phyloP scores from a whole-genome alignment of 345 rosid genomes.

The Corchorus olitorius region DNA sequence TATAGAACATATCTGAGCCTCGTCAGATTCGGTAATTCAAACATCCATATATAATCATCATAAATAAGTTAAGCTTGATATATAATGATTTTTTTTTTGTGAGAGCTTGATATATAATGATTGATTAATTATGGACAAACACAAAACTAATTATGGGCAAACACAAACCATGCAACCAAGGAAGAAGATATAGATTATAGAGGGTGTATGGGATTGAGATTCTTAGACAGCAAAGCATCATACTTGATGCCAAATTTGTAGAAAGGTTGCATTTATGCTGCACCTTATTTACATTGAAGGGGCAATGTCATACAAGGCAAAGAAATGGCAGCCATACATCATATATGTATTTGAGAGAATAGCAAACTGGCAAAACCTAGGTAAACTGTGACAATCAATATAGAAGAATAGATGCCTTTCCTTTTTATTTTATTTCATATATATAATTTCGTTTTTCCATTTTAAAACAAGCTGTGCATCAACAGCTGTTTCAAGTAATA shows the following conservation, averaged over 20 bases:
- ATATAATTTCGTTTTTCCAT: not conserved
- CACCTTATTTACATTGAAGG: not conserved
- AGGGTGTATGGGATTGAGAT: not conserved
- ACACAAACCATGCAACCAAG: not conserved
- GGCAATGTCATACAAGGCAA: not conserved
- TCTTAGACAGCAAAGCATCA: not conserved
- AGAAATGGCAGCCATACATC: not conserved
- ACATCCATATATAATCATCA: not conserved
- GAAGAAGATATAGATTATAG: not conserved
- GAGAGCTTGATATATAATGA: not conserved
- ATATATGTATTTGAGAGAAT: not conserved
- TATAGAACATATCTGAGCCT: no score
- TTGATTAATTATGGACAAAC: not conserved
- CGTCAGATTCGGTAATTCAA: no score
- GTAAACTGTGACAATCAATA: not conserved
- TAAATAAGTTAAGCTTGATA: not conserved
- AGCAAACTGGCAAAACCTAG: not conserved
- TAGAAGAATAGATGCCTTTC: no score
- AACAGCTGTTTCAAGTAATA: not conserved
- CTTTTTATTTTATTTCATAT: no score
- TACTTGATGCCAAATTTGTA: not conserved
- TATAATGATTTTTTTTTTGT: no score
- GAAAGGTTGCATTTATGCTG: not conserved
- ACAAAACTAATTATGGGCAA: no score
- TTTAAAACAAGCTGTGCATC: not conserved